Evolutionary conservation across 768 basidiomycete genomes (phyloP).

Genomic region (Xanthoconium purpureum): DNA sequence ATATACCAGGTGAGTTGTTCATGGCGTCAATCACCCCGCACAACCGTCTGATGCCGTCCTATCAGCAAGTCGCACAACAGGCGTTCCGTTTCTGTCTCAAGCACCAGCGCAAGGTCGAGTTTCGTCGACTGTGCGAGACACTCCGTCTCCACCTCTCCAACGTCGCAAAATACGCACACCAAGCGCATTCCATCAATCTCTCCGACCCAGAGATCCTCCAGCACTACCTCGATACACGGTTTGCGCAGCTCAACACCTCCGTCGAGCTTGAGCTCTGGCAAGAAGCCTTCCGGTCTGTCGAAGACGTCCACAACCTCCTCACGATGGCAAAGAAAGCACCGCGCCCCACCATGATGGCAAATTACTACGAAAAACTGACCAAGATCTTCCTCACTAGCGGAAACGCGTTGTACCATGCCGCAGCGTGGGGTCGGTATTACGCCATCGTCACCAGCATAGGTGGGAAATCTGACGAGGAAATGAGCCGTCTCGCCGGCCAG

Average conservation of each 20-base stretch:
- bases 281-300: slow-evolving; percentile 96
- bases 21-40: fast-evolving
- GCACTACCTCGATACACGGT: slow-evolving; percentile 94
- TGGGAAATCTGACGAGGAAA: slow-evolving; percentile 73
- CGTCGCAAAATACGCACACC: slow-evolving; percentile 92
- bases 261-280: slow-evolving; percentile 99
- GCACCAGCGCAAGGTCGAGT: slow-evolving; percentile 93
- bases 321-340: slow-evolving; percentile 92
- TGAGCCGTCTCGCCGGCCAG: slow-evolving; percentile 79
- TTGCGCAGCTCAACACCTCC: slow-evolving; percentile 93
- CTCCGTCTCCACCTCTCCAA: slow-evolving; percentile 92
- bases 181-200: slow-evolving; percentile 92
- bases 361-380: slow-evolving; percentile 97
- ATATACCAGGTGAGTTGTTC: slow-evolving; percentile 82
- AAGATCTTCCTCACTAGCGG: slow-evolving; percentile 95
- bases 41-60: neutral
- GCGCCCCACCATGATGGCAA: slow-evolving; percentile 95
- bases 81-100: slow-evolving; percentile 96
- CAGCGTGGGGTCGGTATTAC: slow-evolving; percentile 90
- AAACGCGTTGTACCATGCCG: slow-evolving; percentile 93
- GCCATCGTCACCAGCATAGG: slow-evolving; percentile 68
- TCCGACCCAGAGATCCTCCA: slow-evolving; percentile 93
- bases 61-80: slow-evolving; percentile 89
- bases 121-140: slow-evolving; percentile 94
- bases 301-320: slow-evolving; percentile 95